Evolutionary conservation across 2,329 filamentous ascomycete genomes (phyloP).

Genomic region (Ascochyta lentis): DNA sequence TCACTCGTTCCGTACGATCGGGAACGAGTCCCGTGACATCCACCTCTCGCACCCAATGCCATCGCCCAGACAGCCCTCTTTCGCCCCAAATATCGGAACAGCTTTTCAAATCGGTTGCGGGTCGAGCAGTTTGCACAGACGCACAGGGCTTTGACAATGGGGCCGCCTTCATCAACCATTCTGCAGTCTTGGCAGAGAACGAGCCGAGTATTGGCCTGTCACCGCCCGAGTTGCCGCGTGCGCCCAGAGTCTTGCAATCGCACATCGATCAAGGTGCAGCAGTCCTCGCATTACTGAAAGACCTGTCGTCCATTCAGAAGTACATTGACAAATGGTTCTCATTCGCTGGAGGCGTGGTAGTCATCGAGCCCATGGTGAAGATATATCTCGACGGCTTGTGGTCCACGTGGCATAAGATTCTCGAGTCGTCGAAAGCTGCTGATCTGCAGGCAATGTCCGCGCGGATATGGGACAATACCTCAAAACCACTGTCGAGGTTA

Average conservation of each 20-base stretch:
- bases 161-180: constrained; percentile 33
- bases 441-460: constrained; percentile 49
- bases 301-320: constrained; percentile 33
- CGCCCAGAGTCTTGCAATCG: constrained; percentile 20
- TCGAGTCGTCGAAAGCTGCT: constrained; percentile 33
- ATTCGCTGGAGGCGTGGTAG: constrained; percentile 39
- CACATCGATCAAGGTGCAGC: constrained; percentile 38
- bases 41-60: neutral
- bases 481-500: constrained; percentile 39
- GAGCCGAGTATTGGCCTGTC: constrained; percentile 36
- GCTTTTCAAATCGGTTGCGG: too few species aligned
- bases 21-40: neutral
- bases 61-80: too few species aligned
- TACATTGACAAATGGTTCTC: constrained; percentile 46
- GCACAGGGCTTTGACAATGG: constrained; percentile 19
- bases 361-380: constrained; percentile 45
- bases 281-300: constrained; percentile 36
- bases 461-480: constrained; percentile 52
- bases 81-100: too few species aligned
- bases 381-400: constrained; percentile 37
- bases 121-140: constrained; percentile 3
- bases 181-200: constrained; percentile 38
- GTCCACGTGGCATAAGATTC: constrained; percentile 34
- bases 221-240: constrained; percentile 7
- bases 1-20: neutral